phyloP scores from a whole-genome alignment of 2,329 filamentous ascomycete species.

The Trichoderma sp. region DNA sequence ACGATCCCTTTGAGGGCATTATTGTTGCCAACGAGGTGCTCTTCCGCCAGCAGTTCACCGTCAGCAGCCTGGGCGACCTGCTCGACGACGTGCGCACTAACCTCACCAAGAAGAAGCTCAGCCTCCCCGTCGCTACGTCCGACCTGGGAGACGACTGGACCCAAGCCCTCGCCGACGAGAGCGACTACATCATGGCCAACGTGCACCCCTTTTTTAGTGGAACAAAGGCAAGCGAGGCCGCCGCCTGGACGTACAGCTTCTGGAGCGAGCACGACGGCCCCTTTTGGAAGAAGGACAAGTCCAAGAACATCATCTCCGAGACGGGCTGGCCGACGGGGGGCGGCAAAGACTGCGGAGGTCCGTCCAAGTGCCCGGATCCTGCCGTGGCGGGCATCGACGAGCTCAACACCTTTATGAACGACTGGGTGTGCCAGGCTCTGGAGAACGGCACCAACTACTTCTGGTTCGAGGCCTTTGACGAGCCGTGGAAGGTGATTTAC shows the following conservation, averaged over 20 bases:
- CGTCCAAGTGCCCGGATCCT: slow-evolving; percentile 61
- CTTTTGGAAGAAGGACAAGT: slow-evolving; percentile 63
- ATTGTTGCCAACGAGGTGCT: slow-evolving; percentile 82
- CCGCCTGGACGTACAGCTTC: slow-evolving; percentile 80
- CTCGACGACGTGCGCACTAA: slow-evolving; percentile 72
- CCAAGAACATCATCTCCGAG: slow-evolving; percentile 81
- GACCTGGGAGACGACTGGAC: slow-evolving; percentile 92
- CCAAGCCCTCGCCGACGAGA: slow-evolving; percentile 63
- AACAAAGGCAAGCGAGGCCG: slow-evolving; percentile 66
- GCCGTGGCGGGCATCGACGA: slow-evolving; percentile 77
- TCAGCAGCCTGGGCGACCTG: slow-evolving; percentile 62
- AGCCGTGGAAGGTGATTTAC: slow-evolving; percentile 87
- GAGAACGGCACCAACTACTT: slow-evolving; percentile 88
- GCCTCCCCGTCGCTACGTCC: slow-evolving; percentile 79
- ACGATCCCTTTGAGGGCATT: slow-evolving; percentile 73
- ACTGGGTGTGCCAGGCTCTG: slow-evolving; percentile 81
- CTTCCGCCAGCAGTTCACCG: slow-evolving; percentile 74
- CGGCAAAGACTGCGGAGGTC: slow-evolving; percentile 72
- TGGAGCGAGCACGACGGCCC: slow-evolving; percentile 71
- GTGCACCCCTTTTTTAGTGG: slow-evolving; percentile 96
- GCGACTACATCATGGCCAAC: slow-evolving; percentile 93
- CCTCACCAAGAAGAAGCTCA: slow-evolving; percentile 65
- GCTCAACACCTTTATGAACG: slow-evolving; percentile 82
- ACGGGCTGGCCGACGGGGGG: slow-evolving; percentile 88
- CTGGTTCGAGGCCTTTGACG: slow-evolving; percentile 97